Evolutionary conservation across 495 filamentous ascomycete species (phyloP).

Genomic region (Schizothecium vesticola): DNA sequence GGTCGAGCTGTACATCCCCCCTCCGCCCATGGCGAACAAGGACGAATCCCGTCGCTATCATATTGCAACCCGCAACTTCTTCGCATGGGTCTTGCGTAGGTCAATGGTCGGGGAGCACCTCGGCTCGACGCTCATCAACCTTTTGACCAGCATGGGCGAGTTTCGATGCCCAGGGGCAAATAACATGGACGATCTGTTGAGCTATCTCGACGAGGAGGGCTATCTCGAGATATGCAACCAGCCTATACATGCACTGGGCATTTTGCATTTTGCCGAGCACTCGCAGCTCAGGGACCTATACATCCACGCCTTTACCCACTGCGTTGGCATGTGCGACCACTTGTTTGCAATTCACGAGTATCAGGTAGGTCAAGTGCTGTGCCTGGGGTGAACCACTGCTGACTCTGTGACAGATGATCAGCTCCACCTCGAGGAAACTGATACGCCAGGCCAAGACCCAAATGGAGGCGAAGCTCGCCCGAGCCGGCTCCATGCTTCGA

Average conservation of each 20-base stretch:
- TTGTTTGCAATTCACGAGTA: constrained; percentile 49
- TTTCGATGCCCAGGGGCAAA: constrained; percentile 42
- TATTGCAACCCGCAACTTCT: constrained; percentile 61
- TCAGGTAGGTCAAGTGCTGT: constrained; percentile 38
- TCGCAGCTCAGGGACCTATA: constrained; percentile 52
- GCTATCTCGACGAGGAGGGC: constrained; percentile 54
- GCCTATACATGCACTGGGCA: constrained; percentile 54
- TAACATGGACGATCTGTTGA: constrained; percentile 48
- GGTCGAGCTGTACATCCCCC: constrained; percentile 58
- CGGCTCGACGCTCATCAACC: constrained; percentile 49
- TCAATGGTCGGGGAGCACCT: constrained; percentile 57
- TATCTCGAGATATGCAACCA: constrained; percentile 57
- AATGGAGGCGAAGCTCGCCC: constrained; percentile 54
- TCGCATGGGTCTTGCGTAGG: constrained; percentile 57
- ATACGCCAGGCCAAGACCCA: constrained; percentile 56
- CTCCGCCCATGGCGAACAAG: constrained; percentile 45
- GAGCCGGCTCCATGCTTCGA: constrained; percentile 43
- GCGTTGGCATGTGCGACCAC: constrained; percentile 59
- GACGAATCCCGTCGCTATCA: constrained; percentile 52
- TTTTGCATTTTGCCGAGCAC: constrained; percentile 57
- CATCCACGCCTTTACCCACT: constrained; percentile 61
- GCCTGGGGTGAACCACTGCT: neutral
- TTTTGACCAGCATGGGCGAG: constrained; percentile 54
- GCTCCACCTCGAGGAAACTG: constrained; percentile 49
- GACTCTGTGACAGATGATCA: constrained; percentile 43